phyloP scores from a whole-genome alignment of 305 asterid species.

The Solanum chacoense region DNA sequence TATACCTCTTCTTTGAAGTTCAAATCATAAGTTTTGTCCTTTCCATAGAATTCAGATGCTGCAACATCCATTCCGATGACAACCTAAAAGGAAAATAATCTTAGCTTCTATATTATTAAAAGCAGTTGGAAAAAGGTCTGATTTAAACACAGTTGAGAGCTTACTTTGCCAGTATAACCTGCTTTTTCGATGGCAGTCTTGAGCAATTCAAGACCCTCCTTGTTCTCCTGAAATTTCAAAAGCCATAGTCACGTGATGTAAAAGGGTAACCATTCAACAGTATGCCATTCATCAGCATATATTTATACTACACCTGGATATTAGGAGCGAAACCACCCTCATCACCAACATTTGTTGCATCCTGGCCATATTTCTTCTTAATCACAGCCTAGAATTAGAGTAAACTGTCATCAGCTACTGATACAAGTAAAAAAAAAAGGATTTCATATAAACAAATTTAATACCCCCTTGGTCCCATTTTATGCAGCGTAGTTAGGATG shows the following conservation, averaged over 20 bases:
- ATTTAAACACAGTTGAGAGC: background rate
- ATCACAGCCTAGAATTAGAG: constrained; percentile 58
- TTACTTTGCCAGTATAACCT: constrained; percentile 39
- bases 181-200: constrained; percentile 87
- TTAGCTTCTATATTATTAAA: background rate
- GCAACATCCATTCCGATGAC: constrained; percentile 14
- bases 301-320: constrained; percentile 45
- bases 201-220: constrained; percentile 88
- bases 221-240: constrained; percentile 60
- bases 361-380: constrained; percentile 97
- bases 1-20: constrained; percentile 3
- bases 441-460: background rate
- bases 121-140: background rate
- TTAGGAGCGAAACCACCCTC: constrained; percentile 99
- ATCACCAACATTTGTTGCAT: constrained; percentile 96
- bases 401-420: background rate
- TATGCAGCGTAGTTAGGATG: background rate
- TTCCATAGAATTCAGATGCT: background rate
- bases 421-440: background rate
- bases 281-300: background rate
- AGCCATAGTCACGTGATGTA: background rate
- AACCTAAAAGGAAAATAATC: constrained; percentile 28
- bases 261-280: background rate
- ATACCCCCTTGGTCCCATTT: background rate
- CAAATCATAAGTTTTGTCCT: background rate